phyloP scores from a whole-genome alignment of 805 yeast species.

The Candida pseudoglaebosa region DNA sequence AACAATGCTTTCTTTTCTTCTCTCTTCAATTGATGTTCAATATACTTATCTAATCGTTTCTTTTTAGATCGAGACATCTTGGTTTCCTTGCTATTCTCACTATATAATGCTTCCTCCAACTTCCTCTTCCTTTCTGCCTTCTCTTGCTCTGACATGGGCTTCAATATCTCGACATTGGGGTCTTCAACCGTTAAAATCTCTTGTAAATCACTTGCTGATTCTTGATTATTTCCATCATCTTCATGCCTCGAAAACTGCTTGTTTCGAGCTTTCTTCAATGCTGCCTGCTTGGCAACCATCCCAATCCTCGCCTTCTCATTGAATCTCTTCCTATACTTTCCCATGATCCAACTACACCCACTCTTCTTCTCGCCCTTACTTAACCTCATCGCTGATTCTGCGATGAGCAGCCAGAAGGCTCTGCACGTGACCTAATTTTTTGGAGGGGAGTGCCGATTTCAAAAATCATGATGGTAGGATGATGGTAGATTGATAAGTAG shows the following conservation, averaged over 20 bases:
- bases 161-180: constrained; percentile 56
- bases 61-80: constrained; percentile 69
- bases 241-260: constrained; percentile 58
- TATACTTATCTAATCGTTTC: constrained; percentile 84
- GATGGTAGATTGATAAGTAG: no score
- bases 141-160: constrained; percentile 64
- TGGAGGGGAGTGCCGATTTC: no score
- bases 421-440: background rate
- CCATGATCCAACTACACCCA: constrained; percentile 46
- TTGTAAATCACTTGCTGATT: constrained; percentile 5
- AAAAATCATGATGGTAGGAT: no score
- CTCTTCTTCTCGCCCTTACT: background rate
- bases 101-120: constrained; percentile 52
- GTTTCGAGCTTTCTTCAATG: constrained; percentile 62
- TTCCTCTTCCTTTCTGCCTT: constrained; percentile 61
- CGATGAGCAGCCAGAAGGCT: background rate
- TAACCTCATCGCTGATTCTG: background rate
- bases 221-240: constrained; percentile 34
- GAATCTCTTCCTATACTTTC: constrained; percentile 73
- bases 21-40: constrained; percentile 82
- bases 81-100: constrained; percentile 54
- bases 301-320: constrained; percentile 86
- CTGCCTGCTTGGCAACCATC: constrained; percentile 74
- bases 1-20: constrained; percentile 81
- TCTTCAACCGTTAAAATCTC: constrained; percentile 20